phyloP scores from a whole-genome alignment of 768 basidiomycete genomes.

The Galerina marginata region DNA sequence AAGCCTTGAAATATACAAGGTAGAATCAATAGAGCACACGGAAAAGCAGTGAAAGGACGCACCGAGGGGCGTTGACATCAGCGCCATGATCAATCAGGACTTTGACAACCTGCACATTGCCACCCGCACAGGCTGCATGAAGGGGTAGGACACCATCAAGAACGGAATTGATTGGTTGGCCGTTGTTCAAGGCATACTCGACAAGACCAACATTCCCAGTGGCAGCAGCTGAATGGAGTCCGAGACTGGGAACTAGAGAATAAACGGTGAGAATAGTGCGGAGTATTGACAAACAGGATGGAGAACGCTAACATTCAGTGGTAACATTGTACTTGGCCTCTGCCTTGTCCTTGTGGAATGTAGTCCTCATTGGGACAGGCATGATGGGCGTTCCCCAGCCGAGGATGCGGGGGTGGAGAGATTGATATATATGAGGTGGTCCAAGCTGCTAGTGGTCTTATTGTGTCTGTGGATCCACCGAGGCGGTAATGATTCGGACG shows the following conservation, averaged over 20 bases:
- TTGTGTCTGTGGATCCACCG: not conserved
- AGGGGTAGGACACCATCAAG: conserved; percentile 96
- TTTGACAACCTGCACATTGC: conserved; percentile 85
- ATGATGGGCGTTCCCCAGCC: conserved; percentile 35
- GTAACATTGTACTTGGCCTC: conserved; percentile 65
- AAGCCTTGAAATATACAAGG: conserved; percentile 47
- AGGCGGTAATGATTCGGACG: too few relatives aligned
- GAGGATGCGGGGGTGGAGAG: conserved; percentile 11
- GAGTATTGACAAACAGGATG: not conserved
- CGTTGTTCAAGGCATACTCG: conserved; percentile 89
- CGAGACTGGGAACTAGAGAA: conserved; percentile 70
- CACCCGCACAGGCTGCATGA: conserved; percentile 93
- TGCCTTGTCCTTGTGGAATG: conserved; percentile 52
- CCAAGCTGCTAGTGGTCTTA: not conserved
- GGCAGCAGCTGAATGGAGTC: conserved; percentile 77
- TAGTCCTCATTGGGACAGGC: conserved; percentile 56
- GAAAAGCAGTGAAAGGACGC: conserved; percentile 28
- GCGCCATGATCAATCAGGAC: conserved; percentile 92
- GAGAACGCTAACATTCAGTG: conserved; percentile 52
- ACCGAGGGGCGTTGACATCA: conserved; percentile 98
- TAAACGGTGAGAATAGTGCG: conserved; percentile 14
- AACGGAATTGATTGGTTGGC: conserved; percentile 96
- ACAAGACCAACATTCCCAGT: conserved; percentile 92
- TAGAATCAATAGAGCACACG: conserved; percentile 13
- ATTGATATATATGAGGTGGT: not conserved